A percentile compares a stretch with the other conserved stretches of the same genome.
phyloP scores from a whole-genome alignment of 2,329 filamentous ascomycete species.

The Penicillium sp. region DNA sequence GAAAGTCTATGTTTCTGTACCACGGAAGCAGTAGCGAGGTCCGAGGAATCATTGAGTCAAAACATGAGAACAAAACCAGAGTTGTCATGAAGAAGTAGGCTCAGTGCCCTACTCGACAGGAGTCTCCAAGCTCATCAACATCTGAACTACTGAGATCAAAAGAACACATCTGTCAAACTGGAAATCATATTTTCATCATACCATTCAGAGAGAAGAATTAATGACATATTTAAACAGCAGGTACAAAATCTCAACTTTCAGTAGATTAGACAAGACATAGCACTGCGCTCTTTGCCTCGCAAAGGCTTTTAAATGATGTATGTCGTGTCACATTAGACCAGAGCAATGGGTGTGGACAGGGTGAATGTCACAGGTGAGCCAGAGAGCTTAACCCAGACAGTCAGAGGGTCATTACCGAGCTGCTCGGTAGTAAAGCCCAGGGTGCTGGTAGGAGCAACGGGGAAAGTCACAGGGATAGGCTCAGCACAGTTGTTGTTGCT shows the following conservation, averaged over 20 bases:
- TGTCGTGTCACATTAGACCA: conserved; percentile 19
- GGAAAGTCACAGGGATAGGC: conserved; percentile 57
- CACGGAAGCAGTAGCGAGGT: neutral
- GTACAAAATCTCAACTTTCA: neutral
- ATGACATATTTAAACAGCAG: neutral
- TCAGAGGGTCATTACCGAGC: conserved; percentile 54
- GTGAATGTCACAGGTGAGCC: conserved; percentile 48
- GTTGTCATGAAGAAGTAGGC: too few species aligned
- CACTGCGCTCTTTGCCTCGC: neutral
- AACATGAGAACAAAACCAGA: neutral
- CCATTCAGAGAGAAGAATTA: neutral
- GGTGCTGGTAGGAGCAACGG: conserved; percentile 43
- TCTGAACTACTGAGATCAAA: too few species aligned
- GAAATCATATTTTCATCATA: neutral
- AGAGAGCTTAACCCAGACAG: conserved; percentile 49
- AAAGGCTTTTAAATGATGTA: neutral
- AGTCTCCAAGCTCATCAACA: too few species aligned
- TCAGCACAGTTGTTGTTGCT: conserved; percentile 51
- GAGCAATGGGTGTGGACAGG: conserved; percentile 37
- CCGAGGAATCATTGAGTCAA: neutral
- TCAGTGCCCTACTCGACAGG: too few species aligned
- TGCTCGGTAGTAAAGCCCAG: conserved; percentile 51
- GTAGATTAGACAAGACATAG: too few species aligned
- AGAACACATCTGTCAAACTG: too few species aligned
- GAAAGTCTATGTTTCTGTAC: neutral